These are phyloP conservation scores for Elasticomyces elasticus DNA, from an alignment of 495 filamentous ascomycete genomes.

Conservation along the genomic window DNA sequence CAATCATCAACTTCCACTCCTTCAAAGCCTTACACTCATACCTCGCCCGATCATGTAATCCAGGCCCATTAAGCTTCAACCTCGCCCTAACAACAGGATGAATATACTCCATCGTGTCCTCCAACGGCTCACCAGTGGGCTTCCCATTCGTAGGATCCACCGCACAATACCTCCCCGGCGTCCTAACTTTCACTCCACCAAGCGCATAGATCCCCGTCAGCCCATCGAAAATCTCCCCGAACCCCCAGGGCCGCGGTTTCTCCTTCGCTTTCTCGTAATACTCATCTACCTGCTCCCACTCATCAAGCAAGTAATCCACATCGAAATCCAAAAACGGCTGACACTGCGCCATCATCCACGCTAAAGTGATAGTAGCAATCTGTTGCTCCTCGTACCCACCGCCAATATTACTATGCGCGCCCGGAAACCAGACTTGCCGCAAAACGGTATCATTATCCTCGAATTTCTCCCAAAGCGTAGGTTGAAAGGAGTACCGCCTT, in stretches of 20 bases:
- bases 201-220: slow-evolving; percentile 42
- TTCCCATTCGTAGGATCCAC: slow-evolving; percentile 41
- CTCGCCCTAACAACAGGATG: slow-evolving; percentile 53
- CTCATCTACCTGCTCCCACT: slow-evolving; percentile 36
- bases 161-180: slow-evolving; percentile 49
- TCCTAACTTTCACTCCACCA: slow-evolving; percentile 42
- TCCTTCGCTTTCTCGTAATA: slow-evolving; percentile 41
- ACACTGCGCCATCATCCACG: slow-evolving; percentile 67
- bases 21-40: slow-evolving; percentile 46
- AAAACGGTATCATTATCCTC: slow-evolving; percentile 35
- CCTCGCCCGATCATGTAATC: slow-evolving; percentile 42
- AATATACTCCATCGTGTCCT: slow-evolving; percentile 54
- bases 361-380: slow-evolving; percentile 55
- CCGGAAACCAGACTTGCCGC: slow-evolving; percentile 67
- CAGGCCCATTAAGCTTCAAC: slow-evolving; percentile 44
- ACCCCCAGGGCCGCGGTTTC: slow-evolving; percentile 47
- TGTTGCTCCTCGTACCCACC: slow-evolving; percentile 50
- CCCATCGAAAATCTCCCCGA: slow-evolving; percentile 45
- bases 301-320: slow-evolving; percentile 42
- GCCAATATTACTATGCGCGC: slow-evolving; percentile 57
- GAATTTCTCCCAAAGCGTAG: slow-evolving; percentile 52
- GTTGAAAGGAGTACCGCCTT: slow-evolving; percentile 51
- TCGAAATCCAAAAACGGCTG: slow-evolving; percentile 51
- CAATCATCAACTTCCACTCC: slow-evolving; percentile 36
- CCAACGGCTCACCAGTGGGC: slow-evolving; percentile 37